Conservation (phyloP, 768 basidiomycete species). For the Hypsizygus marmoreus region DNA sequence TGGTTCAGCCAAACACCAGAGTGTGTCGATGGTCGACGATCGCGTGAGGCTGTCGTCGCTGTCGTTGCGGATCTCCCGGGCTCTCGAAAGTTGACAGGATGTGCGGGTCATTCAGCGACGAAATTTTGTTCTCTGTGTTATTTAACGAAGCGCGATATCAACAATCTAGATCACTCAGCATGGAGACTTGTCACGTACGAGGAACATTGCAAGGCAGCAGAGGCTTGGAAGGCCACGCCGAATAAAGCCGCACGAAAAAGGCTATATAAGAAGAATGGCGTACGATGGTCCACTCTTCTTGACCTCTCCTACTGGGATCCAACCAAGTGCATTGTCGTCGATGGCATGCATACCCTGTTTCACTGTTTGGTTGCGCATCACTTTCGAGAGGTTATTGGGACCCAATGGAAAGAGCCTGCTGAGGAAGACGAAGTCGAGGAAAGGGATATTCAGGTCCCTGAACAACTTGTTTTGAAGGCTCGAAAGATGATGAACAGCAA, state of each 20-base stretch:
- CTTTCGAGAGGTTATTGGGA: background rate
- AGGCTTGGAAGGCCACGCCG: conserved; percentile 21
- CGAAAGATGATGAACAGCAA: too few species aligned
- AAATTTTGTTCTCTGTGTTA: conserved; percentile 25
- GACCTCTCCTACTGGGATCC: background rate
- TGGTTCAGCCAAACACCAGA: too few species aligned
- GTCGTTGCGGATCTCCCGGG: conserved; percentile 37
- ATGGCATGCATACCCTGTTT: background rate
- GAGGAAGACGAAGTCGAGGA: too few species aligned
- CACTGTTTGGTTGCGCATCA: background rate
- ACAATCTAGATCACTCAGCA: conserved; percentile 17
- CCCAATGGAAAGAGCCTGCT: too few species aligned
- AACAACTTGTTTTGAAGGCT: too few species aligned
- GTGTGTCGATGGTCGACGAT: background rate
- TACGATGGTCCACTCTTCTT: background rate
- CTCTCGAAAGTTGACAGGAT: conserved; percentile 27
- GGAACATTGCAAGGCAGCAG: conserved; percentile 1
- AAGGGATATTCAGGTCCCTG: too few species aligned
- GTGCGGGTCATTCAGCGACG: conserved; percentile 12
- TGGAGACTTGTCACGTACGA: conserved; percentile 5
- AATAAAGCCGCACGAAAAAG: conserved; percentile 9
- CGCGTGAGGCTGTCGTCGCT: conserved; percentile 22
- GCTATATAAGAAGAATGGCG: background rate
- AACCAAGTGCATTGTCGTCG: background rate
- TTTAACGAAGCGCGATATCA: conserved; percentile 21